phyloP scores from a whole-genome alignment of 345 rosid genomes.

The Populus tremula region DNA sequence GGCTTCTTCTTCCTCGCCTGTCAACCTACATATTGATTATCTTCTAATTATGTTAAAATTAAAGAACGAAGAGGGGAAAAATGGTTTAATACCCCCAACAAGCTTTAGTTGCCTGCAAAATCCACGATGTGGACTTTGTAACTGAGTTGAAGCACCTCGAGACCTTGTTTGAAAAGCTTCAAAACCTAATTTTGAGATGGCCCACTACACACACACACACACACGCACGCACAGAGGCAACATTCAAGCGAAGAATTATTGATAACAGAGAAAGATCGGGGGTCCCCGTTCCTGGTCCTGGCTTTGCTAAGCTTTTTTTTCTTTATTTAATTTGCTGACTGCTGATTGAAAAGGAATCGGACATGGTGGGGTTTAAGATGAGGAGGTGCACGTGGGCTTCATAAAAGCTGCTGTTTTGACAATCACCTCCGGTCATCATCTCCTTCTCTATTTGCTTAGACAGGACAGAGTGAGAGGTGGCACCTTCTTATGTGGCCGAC shows the following conservation, averaged over 20 bases:
- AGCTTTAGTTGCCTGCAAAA: not conserved
- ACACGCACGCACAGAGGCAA: not conserved
- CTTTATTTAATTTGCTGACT: not conserved
- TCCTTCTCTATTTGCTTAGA: not conserved
- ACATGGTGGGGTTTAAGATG: conserved; percentile 29
- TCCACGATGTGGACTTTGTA: not conserved
- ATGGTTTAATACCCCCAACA: not conserved
- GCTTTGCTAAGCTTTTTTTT: not conserved
- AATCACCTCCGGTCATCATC: not conserved
- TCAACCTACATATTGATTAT: too few species aligned
- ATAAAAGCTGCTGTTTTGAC: conserved; percentile 34
- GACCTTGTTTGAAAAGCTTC: not conserved
- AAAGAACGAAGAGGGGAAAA: not conserved
- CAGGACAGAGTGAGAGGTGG: not conserved
- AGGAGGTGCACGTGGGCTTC: conserved; percentile 46
- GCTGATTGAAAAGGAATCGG: not conserved
- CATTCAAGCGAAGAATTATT: not conserved
- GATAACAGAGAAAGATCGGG: not conserved
- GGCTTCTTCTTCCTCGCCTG: too few species aligned
- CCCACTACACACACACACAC: not conserved
- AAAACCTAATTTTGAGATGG: too few species aligned
- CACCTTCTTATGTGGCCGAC: conserved; percentile 36
- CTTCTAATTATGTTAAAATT: not conserved
- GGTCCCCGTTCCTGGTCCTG: not conserved
- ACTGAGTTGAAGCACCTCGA: not conserved